Conservation (phyloP, 768 basidiomycete genomes). For the Imleria badia region DNA sequence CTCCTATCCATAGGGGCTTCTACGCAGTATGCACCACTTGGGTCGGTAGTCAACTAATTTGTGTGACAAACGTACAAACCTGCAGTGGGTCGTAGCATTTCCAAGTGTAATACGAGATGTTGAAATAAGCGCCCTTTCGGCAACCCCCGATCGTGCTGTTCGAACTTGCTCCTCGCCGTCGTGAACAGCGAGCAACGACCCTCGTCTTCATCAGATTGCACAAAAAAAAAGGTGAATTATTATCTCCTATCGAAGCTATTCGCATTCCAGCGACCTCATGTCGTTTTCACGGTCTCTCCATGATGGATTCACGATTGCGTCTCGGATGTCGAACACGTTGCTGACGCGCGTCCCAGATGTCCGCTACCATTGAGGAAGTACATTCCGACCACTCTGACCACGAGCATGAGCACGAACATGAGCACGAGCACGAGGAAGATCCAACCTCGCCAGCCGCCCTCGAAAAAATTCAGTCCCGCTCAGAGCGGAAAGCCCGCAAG, state of each 20-base stretch:
- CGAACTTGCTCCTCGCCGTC: constrained; percentile 29
- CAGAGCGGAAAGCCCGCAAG: constrained; percentile 95
- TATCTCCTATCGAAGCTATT: background rate
- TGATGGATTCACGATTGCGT: constrained; percentile 30
- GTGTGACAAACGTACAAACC: no score
- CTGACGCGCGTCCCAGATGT: constrained; percentile 52
- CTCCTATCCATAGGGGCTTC: constrained; percentile 11
- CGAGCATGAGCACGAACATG: constrained; percentile 64
- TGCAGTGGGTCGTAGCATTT: no score
- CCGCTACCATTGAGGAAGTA: constrained; percentile 77
- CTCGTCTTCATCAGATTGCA: constrained; percentile 9
- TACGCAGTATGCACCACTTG: no score
- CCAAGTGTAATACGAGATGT: no score
- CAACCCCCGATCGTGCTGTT: constrained; percentile 23
- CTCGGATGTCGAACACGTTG: constrained; percentile 31
- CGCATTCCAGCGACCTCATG: background rate
- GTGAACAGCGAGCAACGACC: constrained; percentile 35
- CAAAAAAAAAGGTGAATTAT: constrained; percentile 23
- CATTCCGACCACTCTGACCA: constrained; percentile 77
- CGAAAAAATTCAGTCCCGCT: constrained; percentile 91
- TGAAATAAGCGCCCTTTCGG: constrained; percentile 20
- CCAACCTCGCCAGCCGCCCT: constrained; percentile 81
- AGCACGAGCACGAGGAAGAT: constrained; percentile 77
- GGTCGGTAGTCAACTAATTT: no score
- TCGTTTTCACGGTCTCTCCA: background rate